Evolutionary conservation across 2,329 filamentous ascomycete genomes (phyloP), one percentile per base, ranked within the genome.

Genomic region (Trichophyton mentagrophytes): DNA sequence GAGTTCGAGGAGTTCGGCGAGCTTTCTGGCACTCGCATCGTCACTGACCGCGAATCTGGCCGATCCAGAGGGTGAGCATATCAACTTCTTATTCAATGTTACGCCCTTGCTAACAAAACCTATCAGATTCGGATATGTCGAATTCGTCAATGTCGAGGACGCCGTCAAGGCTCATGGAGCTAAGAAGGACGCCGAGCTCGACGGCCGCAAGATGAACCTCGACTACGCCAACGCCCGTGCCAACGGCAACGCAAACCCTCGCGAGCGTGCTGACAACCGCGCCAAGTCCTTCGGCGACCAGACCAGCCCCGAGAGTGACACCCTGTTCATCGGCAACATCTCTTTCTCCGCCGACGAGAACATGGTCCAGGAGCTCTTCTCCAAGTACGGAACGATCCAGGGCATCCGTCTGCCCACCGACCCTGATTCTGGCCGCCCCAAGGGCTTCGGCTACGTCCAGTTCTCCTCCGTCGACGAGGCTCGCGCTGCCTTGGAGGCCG

Each of bases 391-490:
- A 66, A 81, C 79, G 71, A 84, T 93, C 72, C 83, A 86, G 70
- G 88, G 87, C 71, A 84, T 96, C 69, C 88, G 90, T 71, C 85
- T 96, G 64, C 91, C 91, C 58, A 96, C 91, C 62, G 89, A 96
- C 73, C 84, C 79, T 79, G 90, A 95, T 64, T 85, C 85, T 64
- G 90, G 90, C 66, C 83, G 85, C 68, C 85, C 87, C 72, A 96
- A 96, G 85, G 91, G 91, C 61, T 96, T 95, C 75, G 91, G 89
- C 60, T 96, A 96, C 73, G 86, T 96, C 65, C 86, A 86, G 71
- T 96, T 92, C 80, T 78, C 79, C 67, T 88, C 87, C 17, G 74
- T 93, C 64, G 90, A 95, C 30, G 90, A 96, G 69, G 89, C 91
- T 69, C 88, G 87, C 77, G 77, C 79, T 68, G 91, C 85, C 25